phyloP scores from a whole-genome alignment of 495 filamentous ascomycete species.

The Xylaria bambusicola region DNA sequence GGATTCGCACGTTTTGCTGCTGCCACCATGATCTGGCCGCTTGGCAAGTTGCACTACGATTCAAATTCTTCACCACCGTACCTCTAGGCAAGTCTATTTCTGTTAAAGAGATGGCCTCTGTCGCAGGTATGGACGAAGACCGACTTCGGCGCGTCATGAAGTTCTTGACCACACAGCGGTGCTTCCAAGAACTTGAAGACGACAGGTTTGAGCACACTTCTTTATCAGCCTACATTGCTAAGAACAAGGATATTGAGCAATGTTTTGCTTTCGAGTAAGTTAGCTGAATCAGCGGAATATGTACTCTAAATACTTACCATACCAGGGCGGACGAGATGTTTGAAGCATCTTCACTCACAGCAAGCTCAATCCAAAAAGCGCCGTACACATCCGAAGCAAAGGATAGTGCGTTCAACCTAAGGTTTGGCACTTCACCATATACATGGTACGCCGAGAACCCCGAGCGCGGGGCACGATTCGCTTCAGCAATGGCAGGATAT shows the following conservation, averaged over 20 bases:
- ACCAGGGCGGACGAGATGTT: conserved; percentile 34
- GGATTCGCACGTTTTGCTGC: conserved; percentile 4
- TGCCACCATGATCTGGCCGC: conserved; percentile 1
- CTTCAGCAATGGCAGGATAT: conserved; percentile 2
- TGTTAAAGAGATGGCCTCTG: conserved; percentile 15
- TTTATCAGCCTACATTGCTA: conserved; percentile 2
- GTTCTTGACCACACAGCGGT: conserved; percentile 22
- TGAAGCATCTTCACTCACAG: conserved; percentile 25
- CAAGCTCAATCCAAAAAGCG: conserved; percentile 6
- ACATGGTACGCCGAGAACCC: conserved; percentile 7
- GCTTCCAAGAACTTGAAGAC: conserved; percentile 23
- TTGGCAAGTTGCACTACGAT: conserved; percentile 2
- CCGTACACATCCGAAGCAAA: conserved; percentile 14
- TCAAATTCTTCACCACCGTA: not conserved
- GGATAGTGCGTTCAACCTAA: conserved; percentile 24
- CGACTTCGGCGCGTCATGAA: conserved; percentile 22
- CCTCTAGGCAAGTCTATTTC: not conserved
- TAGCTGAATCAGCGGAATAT: not conserved
- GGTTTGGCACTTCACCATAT: conserved; percentile 18
- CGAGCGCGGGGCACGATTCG: conserved; percentile 1
- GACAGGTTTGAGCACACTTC: conserved; percentile 4
- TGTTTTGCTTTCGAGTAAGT: conserved; percentile 7
- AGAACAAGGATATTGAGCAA: conserved; percentile 3
- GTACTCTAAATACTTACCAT: not conserved
- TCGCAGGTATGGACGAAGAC: conserved; percentile 24